Percentiles rank a stretch among this genome's conserved stretches.
phyloP scores from a whole-genome alignment of 1,284 basidiomycete species.

The Leucoagaricus sp. region DNA sequence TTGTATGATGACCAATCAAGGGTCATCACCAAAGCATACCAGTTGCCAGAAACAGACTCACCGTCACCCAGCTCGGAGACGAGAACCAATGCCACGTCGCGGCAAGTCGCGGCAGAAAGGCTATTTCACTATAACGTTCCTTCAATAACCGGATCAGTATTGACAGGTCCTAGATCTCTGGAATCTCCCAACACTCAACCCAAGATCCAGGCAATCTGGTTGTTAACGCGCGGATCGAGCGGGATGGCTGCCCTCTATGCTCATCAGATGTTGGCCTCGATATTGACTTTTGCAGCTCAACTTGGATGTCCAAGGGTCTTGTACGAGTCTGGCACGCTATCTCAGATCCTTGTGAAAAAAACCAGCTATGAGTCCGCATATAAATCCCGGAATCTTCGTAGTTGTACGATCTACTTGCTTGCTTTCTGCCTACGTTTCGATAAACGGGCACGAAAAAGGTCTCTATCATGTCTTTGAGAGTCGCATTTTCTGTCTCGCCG shows the following conservation, averaged over 20 bases:
- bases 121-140: slow-evolving; percentile 9
- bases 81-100: slow-evolving; percentile 12
- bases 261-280: slow-evolving; percentile 3
- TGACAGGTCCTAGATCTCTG: slow-evolving; percentile 15
- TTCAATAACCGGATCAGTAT: slow-evolving; percentile 9
- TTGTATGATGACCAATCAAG: no score
- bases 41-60: background rate
- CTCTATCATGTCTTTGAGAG: no score
- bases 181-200: slow-evolving; percentile 15
- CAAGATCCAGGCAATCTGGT: slow-evolving; percentile 10
- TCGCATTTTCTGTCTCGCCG: background rate
- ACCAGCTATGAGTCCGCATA: background rate
- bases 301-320: background rate
- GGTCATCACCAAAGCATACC: no score
- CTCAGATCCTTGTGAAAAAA: slow-evolving; percentile 6
- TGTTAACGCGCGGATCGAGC: slow-evolving; percentile 12
- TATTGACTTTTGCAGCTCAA: background rate
- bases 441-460: no score
- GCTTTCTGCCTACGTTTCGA: no score
- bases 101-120: slow-evolving; percentile 16
- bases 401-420: no score
- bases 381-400: background rate
- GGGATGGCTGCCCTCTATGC: slow-evolving; percentile 6
- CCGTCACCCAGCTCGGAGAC: slow-evolving; percentile 5
- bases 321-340: background rate